phyloP scores from a whole-genome alignment of 164 flowering plant genomes.

The Vitis cinerea region DNA sequence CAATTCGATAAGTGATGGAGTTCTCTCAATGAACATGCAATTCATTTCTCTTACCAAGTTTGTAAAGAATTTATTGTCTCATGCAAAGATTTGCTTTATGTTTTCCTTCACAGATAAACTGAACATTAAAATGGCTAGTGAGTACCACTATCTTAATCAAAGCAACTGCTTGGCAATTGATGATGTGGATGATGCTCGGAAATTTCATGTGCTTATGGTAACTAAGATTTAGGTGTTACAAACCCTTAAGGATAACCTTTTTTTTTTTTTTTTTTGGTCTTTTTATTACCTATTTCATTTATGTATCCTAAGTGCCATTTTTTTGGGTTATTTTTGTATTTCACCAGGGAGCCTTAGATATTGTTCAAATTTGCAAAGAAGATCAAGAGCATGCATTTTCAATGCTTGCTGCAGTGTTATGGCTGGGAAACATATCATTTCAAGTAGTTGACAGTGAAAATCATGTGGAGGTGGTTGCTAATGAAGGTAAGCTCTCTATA shows the following conservation, averaged over 20 bases:
- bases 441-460: slow-evolving; percentile 62
- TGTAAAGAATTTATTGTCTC: not conserved
- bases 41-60: not conserved
- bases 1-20: too few species aligned
- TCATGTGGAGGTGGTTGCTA: slow-evolving; percentile 69
- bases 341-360: slow-evolving; percentile 73
- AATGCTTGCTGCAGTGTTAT: slow-evolving; percentile 81
- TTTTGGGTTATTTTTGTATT: not conserved
- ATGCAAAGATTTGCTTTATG: not conserved
- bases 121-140: slow-evolving; percentile 64
- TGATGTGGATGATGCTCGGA: slow-evolving; percentile 68
- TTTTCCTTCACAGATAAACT: slow-evolving; percentile 52
- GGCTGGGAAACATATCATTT: slow-evolving; percentile 94
- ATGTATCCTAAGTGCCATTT: not conserved
- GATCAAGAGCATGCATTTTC: slow-evolving; percentile 72
- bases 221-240: slow-evolving; percentile 10
- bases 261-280: not conserved
- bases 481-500: slow-evolving; percentile 64
- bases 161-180: slow-evolving; percentile 72
- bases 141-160: slow-evolving; percentile 74
- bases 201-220: slow-evolving; percentile 76
- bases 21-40: too few species aligned
- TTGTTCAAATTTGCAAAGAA: slow-evolving; percentile 56
- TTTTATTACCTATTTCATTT: not conserved
- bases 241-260: not conserved